Base-by-base conservation (phyloP, 139 green algal species). In the Chlorella sp. region DNA sequence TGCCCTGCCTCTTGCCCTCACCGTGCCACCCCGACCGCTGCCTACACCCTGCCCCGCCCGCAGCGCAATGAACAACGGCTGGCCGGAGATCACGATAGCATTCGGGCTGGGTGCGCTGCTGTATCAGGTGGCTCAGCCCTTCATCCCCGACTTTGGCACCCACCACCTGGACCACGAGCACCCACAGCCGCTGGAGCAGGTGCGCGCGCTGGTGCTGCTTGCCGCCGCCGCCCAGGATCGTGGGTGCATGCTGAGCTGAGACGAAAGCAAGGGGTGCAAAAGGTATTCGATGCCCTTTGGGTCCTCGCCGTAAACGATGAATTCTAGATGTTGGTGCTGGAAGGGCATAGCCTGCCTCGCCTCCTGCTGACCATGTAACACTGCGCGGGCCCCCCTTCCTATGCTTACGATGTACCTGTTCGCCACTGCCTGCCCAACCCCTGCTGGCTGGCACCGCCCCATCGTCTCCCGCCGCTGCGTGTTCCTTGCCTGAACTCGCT, bases 41-140 rank as follows among this genome's bases (percentile, higher is more conserved):
- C 48, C n/a, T 96, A 11, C 90, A 94, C 64, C 64, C 34, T 21
- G 4, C 34, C 75, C 34, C 30, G n/a, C 34, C 75, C 34, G 75
- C 53, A 98, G 97, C 81, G 94, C 93, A 1, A 66, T 95, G 18
- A 88, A 95, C 71, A 75, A 97, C 83, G 93, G 93, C 14, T 90
- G 91, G 73, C 32, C 88, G 30, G 76, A 77, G 14, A 84, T 96
- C 75, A 95, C 89, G 16, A 60, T 86, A 24, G 83, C 94, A 16
- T 90, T 94, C 3, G 84, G 64, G 28, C 86, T 80, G 57, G 94
- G 94, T 21, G 93, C 91, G 12, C 83, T 93, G 34, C 57, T 95
- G 7, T 96, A 96, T 82, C 92, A 94, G 48, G 36, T 95, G 18
- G 22, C 89, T 36, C 91, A 96, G 79, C 95, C 95, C 3, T 93